phyloP scores from a whole-genome alignment of 2,329 filamentous ascomycete genomes.

The Trichoderma guizhouense region DNA sequence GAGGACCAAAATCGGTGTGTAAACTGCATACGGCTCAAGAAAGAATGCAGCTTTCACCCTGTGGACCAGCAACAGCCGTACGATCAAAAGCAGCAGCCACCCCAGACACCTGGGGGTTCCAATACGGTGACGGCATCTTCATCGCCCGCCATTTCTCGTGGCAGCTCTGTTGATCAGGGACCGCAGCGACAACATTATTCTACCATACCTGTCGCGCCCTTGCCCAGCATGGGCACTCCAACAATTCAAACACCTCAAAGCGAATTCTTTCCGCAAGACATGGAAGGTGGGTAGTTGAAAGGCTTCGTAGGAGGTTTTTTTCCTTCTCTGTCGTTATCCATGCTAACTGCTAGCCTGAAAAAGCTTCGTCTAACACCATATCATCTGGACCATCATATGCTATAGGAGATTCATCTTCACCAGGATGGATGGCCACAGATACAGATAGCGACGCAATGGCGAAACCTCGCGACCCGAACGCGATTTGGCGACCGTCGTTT shows the following conservation, averaged over 20 bases:
- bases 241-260: constrained; percentile 38
- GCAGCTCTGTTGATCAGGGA: constrained; percentile 41
- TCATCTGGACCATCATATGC: constrained; percentile 34
- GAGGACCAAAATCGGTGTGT: constrained; percentile 78
- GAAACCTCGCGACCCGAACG: constrained; percentile 42
- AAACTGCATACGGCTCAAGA: constrained; percentile 91
- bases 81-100: constrained; percentile 42
- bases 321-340: neutral
- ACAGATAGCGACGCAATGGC: constrained; percentile 37
- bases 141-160: constrained; percentile 45
- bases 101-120: constrained; percentile 38
- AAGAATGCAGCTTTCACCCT: constrained; percentile 88
- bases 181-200: constrained; percentile 39
- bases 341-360: neutral
- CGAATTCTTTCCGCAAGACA: constrained; percentile 38
- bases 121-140: constrained; percentile 46
- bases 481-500: constrained; percentile 50
- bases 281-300: constrained; percentile 40
- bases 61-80: constrained; percentile 70
- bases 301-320: neutral
- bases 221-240: constrained; percentile 41
- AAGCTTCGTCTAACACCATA: constrained; percentile 36
- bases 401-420: constrained; percentile 38
- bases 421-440: constrained; percentile 47
- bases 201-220: constrained; percentile 42